Conservation (phyloP, 495 filamentous ascomycete species). For the Cryomyces antarcticus region DNA sequence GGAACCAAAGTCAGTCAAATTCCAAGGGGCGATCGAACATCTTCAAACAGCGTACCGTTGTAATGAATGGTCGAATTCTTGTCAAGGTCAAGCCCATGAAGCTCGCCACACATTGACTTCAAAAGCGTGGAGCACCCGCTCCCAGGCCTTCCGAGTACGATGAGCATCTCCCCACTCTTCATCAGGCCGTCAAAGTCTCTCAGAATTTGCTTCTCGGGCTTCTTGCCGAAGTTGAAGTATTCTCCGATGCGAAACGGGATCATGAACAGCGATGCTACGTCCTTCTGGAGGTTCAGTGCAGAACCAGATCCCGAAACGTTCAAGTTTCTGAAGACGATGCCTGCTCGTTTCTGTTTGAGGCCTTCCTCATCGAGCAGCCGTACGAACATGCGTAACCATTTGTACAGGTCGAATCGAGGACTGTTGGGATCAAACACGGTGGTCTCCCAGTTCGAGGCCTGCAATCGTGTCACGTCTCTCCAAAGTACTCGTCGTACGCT, state of each 20-base stretch:
- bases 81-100: no score
- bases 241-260: constrained; percentile 29
- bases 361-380: constrained; percentile 25
- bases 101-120: constrained; percentile 16
- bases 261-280: constrained; percentile 27
- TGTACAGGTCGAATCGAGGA: constrained; percentile 7
- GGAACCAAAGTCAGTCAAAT: no score
- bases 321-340: constrained; percentile 30
- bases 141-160: constrained; percentile 60
- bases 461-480: no score
- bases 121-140: constrained; percentile 52
- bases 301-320: constrained; percentile 33
- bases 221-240: constrained; percentile 16
- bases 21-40: no score
- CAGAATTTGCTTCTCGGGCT: constrained; percentile 17
- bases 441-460: no score
- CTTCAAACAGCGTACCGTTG: no score
- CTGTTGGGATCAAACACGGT: background rate
- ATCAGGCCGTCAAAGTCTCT: constrained; percentile 53
- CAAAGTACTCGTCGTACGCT: no score
- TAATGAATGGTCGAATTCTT: no score
- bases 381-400: constrained; percentile 8
- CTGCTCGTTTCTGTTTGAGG: constrained; percentile 17
- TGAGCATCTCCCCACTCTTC: constrained; percentile 57
- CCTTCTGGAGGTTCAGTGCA: constrained; percentile 35